Evolutionary conservation across 306 rosid species (phyloP), one percentile per base, ranked within the genome.

Genomic region (Inga oerstediana): DNA sequence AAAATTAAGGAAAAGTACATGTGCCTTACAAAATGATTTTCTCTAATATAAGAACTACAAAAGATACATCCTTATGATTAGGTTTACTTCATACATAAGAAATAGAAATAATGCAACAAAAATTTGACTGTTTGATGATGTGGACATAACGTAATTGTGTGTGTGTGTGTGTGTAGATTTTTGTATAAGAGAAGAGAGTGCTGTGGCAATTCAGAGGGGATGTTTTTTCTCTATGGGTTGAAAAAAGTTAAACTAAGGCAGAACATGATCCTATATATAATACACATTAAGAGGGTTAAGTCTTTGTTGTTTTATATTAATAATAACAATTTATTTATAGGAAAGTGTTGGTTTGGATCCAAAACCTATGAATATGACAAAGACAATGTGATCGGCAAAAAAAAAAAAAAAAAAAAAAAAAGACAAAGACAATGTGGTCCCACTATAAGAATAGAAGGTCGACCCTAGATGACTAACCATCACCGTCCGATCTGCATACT

Each of bases 191-290:
- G 34, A 59, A n/a, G 5, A 59, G 32, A 59, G 1, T n/a, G 13
- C 0, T n/a, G 65, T n/a, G 30, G 14, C 65, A 61, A 24, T 62
- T 4, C 35, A 27, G 3, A 39, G 45, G 20, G 48, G 19, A 14
- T 10, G 72, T 49, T 81, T 81, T 62, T 75, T 69, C 20, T 66
- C 44, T 82, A 59, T 85, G 79, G 75, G 43, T 59, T 71, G 72
- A 24, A 79, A 39, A 84, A 87, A 85, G 90, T 80, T 72, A 80
- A 52, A 73, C 81, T 82, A 82, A 82, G 88, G 82, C 81, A 39
- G 43, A 41, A 67, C 37, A 56, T 61, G 74, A 70, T 24, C 64
- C 24, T 8, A 52, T 46, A 79, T 8, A 52, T 46, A 79, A 81
- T 69, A 69, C 6, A 22, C 34, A 79, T 82, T 64, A 71, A 82